phyloP scores from a whole-genome alignment of 768 basidiomycete species.

The Xanthoconium stramineum region DNA sequence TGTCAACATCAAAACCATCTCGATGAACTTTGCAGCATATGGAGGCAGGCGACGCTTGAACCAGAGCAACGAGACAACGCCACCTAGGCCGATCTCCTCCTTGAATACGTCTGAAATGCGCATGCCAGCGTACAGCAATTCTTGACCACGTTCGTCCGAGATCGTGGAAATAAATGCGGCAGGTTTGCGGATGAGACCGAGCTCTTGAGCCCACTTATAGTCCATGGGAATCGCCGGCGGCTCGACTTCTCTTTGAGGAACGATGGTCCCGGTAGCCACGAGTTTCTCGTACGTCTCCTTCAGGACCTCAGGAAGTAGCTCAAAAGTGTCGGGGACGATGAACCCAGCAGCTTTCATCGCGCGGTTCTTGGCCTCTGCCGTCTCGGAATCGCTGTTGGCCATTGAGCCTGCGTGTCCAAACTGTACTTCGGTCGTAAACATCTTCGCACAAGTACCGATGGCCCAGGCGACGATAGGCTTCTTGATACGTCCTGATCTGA shows the following conservation, averaged over 20 bases:
- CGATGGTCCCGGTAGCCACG: conserved; percentile 64
- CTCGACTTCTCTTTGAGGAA: conserved; percentile 72
- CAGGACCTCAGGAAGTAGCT: conserved; percentile 86
- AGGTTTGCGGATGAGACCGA: conserved; percentile 97
- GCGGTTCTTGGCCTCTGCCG: conserved; percentile 95
- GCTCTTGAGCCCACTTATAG: conserved; percentile 99
- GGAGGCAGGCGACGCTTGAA: conserved; percentile 93
- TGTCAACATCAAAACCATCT: conserved; percentile 99
- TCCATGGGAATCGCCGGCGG: conserved; percentile 99
- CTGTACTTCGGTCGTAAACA: conserved; percentile 99
- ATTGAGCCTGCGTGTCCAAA: conserved; percentile 98
- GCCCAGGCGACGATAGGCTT: conserved; percentile 99
- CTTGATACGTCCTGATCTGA: conserved; percentile 88
- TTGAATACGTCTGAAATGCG: conserved; percentile 98
- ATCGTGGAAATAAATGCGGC: conserved; percentile 99
- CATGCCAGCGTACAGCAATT: conserved; percentile 98
- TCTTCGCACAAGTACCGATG: conserved; percentile 99
- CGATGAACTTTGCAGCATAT: conserved; percentile 97
- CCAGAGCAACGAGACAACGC: conserved; percentile 95
- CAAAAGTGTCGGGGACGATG: conserved; percentile 96
- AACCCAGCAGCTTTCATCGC: conserved; percentile 95
- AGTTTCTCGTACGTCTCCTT: conserved; percentile 83
- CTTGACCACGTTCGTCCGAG: conserved; percentile 98
- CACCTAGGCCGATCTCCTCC: conserved; percentile 94
- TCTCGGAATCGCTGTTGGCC: conserved; percentile 97